Evolutionary conservation across 169 alveolate genomes (phyloP), one percentile per base, ranked within the genome.

Genomic region (Cytauxzoon felis): DNA sequence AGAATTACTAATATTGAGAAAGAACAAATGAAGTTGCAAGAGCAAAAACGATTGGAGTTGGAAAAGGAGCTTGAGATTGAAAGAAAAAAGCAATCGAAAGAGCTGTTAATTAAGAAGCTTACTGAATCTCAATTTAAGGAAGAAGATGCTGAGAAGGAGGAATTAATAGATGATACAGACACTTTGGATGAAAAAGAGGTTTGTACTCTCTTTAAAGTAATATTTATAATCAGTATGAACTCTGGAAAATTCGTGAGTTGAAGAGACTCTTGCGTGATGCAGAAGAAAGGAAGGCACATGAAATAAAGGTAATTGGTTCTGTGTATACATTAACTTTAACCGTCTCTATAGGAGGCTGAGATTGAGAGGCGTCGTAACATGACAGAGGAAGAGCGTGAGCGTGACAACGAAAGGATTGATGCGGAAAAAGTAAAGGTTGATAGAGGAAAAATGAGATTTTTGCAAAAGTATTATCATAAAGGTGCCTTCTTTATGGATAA

Each of bases 401-500:
- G 19, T 40, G 91, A 85, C 51, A 71, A 85, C 79, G 70, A 76
- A 38, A 60, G 63, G 21, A 76, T 81, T 24, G 88, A 82, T 40
- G 53, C 54, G 24, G 41, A 43, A 45, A 75, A 65, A 61, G 90
- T 86, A 0, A 32, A 42, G 47, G 69, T 63, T 11, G 92, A 88
- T 27, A 34, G 66, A 23, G 45, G 78, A 42, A 90, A 90, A 47
- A 71, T 82, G 70, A 32, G 56, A 7, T 90, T 90, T 88, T 73
- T 90, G 88, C 94, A 90, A 78, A 90, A 90, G 64, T 90, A 90
- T 78, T 90, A 88, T 67, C 94, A 90, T 81, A 80, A 71, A 84
- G 94, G 94, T 51, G 94, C 93, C 2, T 90, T 90, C 80, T 90
- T 86, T 75, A 89, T 81, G 87, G 94, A 90, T 57, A 61, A 81